Evolutionary conservation across 192 early-diverging fungal genomes (phyloP).

Genomic region (Geranomyces michiganensis): DNA sequence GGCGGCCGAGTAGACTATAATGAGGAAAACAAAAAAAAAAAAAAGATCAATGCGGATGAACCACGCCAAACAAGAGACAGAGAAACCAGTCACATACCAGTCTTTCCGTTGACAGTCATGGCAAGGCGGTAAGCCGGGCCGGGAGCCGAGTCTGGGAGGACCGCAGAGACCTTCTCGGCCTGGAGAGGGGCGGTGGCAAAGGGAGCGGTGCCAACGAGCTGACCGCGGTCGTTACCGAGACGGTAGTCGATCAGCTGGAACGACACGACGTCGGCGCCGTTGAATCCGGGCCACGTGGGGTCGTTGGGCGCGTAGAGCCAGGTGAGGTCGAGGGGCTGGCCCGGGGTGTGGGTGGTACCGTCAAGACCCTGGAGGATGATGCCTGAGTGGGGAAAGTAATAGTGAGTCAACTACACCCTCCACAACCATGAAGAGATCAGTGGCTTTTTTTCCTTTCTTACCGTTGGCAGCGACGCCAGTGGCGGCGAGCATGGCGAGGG

Average conservation of each 20-base stretch:
- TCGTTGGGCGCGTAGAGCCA: slow-evolving; percentile 3
- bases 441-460: neutral
- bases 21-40: neutral
- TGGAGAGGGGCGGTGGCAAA: neutral
- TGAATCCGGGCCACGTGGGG: neutral
- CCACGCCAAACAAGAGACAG: neutral
- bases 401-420: neutral
- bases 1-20: slow-evolving; percentile 1
- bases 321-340: neutral
- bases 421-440: neutral
- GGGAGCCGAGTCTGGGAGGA: neutral
- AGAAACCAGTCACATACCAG: neutral
- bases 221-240: neutral
- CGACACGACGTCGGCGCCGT: neutral
- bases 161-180: neutral
- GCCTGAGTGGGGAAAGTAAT: neutral
- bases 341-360: neutral
- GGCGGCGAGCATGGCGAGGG: slow-evolving; percentile 7
- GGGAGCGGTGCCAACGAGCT: neutral
- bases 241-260: slow-evolving; percentile 13
- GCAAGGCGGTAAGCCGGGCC: neutral
- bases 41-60: neutral
- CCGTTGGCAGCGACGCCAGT: neutral
- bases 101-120: neutral
- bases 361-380: neutral